A percentile compares a stretch with the other conserved stretches of the same genome.
Conservation (phyloP, 2,329 filamentous ascomycete genomes). For the Diatrype stigma region DNA sequence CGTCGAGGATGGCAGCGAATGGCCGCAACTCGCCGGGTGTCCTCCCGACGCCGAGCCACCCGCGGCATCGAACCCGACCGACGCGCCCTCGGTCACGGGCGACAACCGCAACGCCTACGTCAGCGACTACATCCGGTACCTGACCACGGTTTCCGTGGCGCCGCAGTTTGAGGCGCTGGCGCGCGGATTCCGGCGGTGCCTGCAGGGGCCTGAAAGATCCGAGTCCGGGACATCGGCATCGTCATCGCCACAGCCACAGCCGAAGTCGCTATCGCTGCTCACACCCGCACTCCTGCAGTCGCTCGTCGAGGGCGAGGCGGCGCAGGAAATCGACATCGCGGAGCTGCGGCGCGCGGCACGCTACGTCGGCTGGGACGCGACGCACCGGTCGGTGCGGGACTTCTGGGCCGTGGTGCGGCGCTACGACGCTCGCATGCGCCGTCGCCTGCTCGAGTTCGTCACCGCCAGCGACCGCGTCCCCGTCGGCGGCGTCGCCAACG, state of each 20-base stretch:
- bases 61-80: constrained; percentile 38
- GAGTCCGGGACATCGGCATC: too few species aligned
- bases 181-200: constrained; percentile 72
- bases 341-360: constrained; percentile 67
- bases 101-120: constrained; percentile 76
- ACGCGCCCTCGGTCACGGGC: constrained; percentile 73
- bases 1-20: constrained; percentile 29
- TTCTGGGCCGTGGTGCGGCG: constrained; percentile 80
- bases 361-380: constrained; percentile 76
- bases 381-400: constrained; percentile 64
- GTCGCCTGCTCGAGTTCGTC: constrained; percentile 83
- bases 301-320: constrained; percentile 69
- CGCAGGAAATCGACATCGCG: constrained; percentile 69
- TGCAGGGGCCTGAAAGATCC: too few species aligned
- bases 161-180: constrained; percentile 79
- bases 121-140: constrained; percentile 77
- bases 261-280: constrained; percentile 68
- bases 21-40: constrained; percentile 48
- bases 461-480: constrained; percentile 90
- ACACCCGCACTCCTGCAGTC: constrained; percentile 67
- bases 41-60: constrained; percentile 19
- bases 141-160: constrained; percentile 71
- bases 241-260: too few species aligned
- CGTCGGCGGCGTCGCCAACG: constrained; percentile 74
- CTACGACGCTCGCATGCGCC: constrained; percentile 66